phyloP scores from a whole-genome alignment of 2,329 filamentous ascomycete species.

The Ophiocordyceps sinensis region DNA sequence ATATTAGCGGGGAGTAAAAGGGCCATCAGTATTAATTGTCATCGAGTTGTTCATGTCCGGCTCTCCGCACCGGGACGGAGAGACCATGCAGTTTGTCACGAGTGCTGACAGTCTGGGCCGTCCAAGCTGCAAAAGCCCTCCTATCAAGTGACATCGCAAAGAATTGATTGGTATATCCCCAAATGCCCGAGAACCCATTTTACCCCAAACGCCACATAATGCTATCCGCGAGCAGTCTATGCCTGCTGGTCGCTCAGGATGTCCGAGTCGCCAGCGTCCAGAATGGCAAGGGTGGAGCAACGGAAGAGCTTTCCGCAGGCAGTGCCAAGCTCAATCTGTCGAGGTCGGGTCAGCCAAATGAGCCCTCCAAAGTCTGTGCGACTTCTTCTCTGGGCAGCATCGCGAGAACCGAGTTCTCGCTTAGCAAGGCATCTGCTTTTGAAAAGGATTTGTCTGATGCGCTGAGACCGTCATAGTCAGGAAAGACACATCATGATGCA shows the following conservation, averaged over 20 bases:
- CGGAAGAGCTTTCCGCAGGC: slow-evolving; percentile 98
- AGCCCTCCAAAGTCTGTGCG: slow-evolving; percentile 79
- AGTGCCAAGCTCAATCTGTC: slow-evolving; percentile 93
- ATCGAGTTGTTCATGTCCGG: slow-evolving; percentile 6
- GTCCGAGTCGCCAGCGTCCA: slow-evolving; percentile 97
- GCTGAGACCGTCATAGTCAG: background rate
- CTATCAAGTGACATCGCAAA: slow-evolving; percentile 16
- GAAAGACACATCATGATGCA: background rate
- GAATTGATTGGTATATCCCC: slow-evolving; percentile 22
- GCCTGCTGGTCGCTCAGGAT: slow-evolving; percentile 70
- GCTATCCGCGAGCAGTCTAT: slow-evolving; percentile 25
- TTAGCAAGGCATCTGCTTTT: slow-evolving; percentile 7
- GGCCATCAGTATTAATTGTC: slow-evolving; percentile 7
- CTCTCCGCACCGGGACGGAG: background rate
- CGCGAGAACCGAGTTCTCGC: slow-evolving; percentile 13
- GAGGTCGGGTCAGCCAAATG: slow-evolving; percentile 40
- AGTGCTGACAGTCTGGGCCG: background rate
- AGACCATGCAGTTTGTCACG: background rate
- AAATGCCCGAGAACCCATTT: slow-evolving; percentile 18
- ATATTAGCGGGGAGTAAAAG: slow-evolving; percentile 3
- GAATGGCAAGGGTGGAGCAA: slow-evolving; percentile 91
- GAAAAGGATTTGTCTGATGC: background rate
- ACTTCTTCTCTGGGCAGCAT: slow-evolving; percentile 85
- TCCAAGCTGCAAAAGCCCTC: background rate
- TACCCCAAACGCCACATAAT: slow-evolving; percentile 29